Percentiles rank a stretch among this genome's conserved stretches.
phyloP scores from a whole-genome alignment of 202 grass and related monocot genomes.

The Dendrocalamus latiflorus region DNA sequence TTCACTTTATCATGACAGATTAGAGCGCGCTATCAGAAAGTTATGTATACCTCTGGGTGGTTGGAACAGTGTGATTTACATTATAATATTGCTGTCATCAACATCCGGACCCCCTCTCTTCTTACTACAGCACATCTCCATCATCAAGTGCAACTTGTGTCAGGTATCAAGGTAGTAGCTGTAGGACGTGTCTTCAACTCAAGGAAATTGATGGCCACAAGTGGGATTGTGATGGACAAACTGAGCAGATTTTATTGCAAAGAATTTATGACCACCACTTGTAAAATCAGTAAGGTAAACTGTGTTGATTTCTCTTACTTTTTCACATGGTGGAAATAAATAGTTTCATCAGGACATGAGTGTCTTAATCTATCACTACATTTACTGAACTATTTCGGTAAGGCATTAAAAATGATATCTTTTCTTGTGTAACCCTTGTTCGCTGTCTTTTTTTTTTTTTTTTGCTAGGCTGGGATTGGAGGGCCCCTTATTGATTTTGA shows the following conservation, averaged over 20 bases:
- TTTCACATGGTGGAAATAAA: not conserved
- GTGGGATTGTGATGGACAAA: not conserved
- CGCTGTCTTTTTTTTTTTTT: not conserved
- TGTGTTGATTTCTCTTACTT: not conserved
- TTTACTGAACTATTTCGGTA: not conserved
- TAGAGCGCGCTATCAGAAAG: not conserved
- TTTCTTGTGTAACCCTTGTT: not conserved
- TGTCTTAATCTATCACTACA: no score
- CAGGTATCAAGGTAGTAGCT: not conserved
- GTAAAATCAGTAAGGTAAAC: not conserved
- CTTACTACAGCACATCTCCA: no score
- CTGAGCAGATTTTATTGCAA: not conserved
- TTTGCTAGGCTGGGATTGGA: conserved; percentile 20
- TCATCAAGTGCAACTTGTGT: no score
- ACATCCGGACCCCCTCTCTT: no score
- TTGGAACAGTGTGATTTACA: no score
- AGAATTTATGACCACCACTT: not conserved
- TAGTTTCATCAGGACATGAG: not conserved
- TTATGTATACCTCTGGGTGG: no score
- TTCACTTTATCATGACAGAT: not conserved
- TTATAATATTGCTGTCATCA: no score
- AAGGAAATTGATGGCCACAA: not conserved
- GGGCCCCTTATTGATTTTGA: not conserved
- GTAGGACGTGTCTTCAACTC: not conserved
- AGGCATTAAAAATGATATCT: not conserved